phyloP scores from a whole-genome alignment of 805 yeast genomes.

The Candida maris region DNA sequence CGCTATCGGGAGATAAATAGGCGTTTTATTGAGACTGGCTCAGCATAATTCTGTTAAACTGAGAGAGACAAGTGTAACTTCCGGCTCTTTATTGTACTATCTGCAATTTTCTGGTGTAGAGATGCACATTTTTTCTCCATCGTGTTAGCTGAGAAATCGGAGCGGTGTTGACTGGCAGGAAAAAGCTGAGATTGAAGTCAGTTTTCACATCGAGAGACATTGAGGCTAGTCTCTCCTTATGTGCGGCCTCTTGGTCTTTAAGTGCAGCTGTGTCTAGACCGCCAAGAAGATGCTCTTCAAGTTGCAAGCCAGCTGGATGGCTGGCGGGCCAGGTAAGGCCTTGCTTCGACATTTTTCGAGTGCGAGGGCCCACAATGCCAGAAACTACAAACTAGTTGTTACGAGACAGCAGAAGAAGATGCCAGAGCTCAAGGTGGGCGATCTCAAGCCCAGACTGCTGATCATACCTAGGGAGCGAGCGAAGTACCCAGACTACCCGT shows the following conservation, averaged over 20 bases:
- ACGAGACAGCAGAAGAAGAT: slow-evolving; percentile 42
- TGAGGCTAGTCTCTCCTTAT: too few species aligned
- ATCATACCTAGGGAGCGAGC: slow-evolving; percentile 42
- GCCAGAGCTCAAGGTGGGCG: slow-evolving; percentile 51
- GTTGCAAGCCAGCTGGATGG: slow-evolving; percentile 50
- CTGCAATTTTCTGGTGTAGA: too few species aligned
- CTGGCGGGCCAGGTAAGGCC: neutral
- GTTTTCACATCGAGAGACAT: too few species aligned
- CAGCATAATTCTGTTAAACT: too few species aligned
- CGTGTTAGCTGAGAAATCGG: too few species aligned
- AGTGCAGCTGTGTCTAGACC: slow-evolving; percentile 31
- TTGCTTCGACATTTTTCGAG: slow-evolving; percentile 24
- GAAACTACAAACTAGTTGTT: slow-evolving; percentile 40
- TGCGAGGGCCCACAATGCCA: slow-evolving; percentile 16
- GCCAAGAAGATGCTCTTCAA: slow-evolving; percentile 46
- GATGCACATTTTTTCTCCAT: too few species aligned
- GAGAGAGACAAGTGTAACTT: too few species aligned
- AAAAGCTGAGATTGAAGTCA: too few species aligned
- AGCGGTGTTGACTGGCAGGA: too few species aligned
- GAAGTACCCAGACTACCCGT: slow-evolving; percentile 64
- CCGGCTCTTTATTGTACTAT: too few species aligned
- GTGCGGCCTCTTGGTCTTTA: neutral
- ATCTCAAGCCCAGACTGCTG: slow-evolving; percentile 39
- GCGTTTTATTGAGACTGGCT: too few species aligned
- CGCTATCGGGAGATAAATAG: too few species aligned